A percentile compares a stretch with the other conserved stretches of the same genome.
Evolutionary conservation across 1,284 basidiomycete genomes (phyloP).

Genomic region (Kalmanozyma brasiliensis): DNA sequence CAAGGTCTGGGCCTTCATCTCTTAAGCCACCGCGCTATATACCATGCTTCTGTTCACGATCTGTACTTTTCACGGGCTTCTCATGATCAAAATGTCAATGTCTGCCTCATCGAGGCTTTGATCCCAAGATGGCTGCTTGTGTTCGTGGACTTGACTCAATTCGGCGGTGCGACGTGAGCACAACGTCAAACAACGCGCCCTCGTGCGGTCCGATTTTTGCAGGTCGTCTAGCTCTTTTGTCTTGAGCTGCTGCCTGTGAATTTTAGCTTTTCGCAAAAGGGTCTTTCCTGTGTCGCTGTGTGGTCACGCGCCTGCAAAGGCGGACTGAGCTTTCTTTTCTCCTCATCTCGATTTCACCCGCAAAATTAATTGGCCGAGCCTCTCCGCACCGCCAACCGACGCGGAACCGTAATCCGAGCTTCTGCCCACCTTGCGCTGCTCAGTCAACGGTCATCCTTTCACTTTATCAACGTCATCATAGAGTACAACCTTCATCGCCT

Average conservation of each 20-base stretch:
- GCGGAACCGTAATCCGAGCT: neutral
- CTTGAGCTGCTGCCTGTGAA: too few relatives aligned
- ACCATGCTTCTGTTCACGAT: neutral
- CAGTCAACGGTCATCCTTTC: neutral
- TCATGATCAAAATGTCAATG: too few relatives aligned
- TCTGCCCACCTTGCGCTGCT: constrained; percentile 3
- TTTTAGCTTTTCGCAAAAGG: neutral
- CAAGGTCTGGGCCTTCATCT: constrained; percentile 41
- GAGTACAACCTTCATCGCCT: too few relatives aligned
- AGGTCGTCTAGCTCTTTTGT: too few relatives aligned
- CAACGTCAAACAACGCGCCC: too few relatives aligned
- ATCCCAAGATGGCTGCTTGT: too few relatives aligned
- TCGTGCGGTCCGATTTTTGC: too few relatives aligned
- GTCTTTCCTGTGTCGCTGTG: constrained; percentile 1
- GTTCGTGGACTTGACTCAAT: too few relatives aligned
- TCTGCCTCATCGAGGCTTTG: too few relatives aligned
- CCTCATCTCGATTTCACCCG: constrained; percentile 11
- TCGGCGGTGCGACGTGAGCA: too few relatives aligned
- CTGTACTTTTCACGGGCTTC: constrained; percentile 4
- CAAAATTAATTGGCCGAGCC: constrained; percentile 41
- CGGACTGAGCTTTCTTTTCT: constrained; percentile 3
- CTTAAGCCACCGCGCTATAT: neutral
- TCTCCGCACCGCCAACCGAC: constrained; percentile 9
- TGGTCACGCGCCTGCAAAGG: constrained; percentile 15
- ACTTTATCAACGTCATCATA: too few relatives aligned